A percentile compares a stretch with the other conserved stretches of the same genome.
Conservation (phyloP, 805 yeast species). For the Blastobotrys parvus region DNA sequence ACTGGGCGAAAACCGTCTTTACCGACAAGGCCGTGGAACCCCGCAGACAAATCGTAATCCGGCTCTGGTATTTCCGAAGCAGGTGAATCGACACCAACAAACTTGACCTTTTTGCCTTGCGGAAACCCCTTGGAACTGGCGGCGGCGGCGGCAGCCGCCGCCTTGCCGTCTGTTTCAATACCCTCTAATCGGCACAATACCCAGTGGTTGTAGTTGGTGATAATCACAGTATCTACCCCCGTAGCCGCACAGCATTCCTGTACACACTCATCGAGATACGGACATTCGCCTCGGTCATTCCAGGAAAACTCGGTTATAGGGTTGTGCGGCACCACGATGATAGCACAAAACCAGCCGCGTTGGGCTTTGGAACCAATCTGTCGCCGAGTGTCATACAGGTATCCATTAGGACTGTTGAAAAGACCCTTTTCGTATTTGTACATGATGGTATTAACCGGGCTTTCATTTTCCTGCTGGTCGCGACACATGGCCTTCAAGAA, state of each 20-base stretch:
- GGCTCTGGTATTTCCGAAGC: not conserved
- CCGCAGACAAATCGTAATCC: not conserved
- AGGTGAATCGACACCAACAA: not conserved
- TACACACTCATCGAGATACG: not conserved
- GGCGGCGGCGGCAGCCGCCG: no score
- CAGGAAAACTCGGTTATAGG: not conserved
- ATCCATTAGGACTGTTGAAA: not conserved
- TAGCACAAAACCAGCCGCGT: not conserved
- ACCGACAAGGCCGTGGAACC: not conserved
- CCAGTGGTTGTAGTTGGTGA: not conserved
- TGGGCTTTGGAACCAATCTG: not conserved
- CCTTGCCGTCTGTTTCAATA: not conserved
- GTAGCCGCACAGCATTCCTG: not conserved
- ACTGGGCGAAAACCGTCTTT: not conserved
- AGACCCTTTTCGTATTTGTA: not conserved
- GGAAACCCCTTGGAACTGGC: not conserved
- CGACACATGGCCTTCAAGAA: not conserved
- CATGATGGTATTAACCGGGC: not conserved
- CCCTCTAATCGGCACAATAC: not conserved
- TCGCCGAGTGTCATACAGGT: not conserved
- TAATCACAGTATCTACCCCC: not conserved
- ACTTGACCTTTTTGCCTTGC: not conserved
- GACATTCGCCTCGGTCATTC: not conserved
- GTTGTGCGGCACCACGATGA: not conserved
- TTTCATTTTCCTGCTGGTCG: not conserved